A percentile compares a stretch with the other conserved stretches of the same genome.
Conservation (phyloP, 768 basidiomycete species). For the Trametes sanguinea region DNA sequence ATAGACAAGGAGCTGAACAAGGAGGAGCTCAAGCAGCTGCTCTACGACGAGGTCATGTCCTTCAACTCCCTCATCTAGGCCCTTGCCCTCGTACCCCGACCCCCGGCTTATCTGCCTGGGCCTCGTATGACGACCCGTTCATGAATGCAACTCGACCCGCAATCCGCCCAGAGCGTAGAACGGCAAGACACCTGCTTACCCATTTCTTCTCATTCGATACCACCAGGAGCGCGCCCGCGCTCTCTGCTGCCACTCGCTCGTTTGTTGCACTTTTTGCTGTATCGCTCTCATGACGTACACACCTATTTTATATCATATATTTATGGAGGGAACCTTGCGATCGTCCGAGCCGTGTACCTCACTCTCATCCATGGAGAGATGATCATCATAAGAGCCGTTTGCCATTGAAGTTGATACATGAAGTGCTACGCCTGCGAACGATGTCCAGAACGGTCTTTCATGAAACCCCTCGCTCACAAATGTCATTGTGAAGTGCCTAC, state of each 20-base stretch:
- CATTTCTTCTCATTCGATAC: neutral
- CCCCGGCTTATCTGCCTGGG: neutral
- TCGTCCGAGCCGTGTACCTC: neutral
- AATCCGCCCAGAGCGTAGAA: neutral
- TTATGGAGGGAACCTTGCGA: slow-evolving; percentile 4
- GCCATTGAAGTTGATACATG: too few relatives aligned
- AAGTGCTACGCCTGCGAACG: too few relatives aligned
- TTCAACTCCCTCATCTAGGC: slow-evolving; percentile 64
- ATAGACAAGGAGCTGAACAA: slow-evolving; percentile 61
- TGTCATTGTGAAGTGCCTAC: neutral
- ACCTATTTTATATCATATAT: slow-evolving; percentile 17
- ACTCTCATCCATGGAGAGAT: too few relatives aligned
- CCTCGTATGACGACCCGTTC: slow-evolving; percentile 11
- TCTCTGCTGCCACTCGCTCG: neutral
- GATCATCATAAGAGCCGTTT: too few relatives aligned
- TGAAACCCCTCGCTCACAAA: neutral
- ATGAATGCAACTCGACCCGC: neutral
- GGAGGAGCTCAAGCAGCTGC: slow-evolving; percentile 75
- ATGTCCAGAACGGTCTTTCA: neutral
- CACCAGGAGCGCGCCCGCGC: neutral
- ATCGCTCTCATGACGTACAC: neutral
- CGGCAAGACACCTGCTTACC: neutral
- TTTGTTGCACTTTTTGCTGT: neutral
- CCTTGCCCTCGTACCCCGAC: too few relatives aligned
- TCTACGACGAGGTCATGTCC: slow-evolving; percentile 82